Conservation (phyloP, 768 basidiomycete genomes). For the Phaeolepiota aurea region DNA sequence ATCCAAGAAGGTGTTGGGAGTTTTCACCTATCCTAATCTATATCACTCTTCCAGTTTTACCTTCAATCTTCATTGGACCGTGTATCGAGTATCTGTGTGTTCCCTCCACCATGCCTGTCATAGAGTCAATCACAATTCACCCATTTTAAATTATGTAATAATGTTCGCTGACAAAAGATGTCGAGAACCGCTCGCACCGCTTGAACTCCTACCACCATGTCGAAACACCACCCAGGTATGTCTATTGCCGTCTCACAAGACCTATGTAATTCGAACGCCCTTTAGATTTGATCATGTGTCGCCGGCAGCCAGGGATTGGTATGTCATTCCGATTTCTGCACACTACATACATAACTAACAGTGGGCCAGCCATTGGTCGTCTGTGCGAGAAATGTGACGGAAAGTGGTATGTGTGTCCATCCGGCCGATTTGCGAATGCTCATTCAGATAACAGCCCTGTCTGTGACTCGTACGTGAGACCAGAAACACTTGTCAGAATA, state of each 20-base stretch:
- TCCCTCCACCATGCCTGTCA: neutral
- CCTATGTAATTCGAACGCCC: constrained; percentile 6
- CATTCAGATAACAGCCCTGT: constrained; percentile 93
- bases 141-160: neutral
- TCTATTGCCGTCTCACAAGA: neutral
- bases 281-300: constrained; percentile 95
- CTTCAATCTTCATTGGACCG: constrained; percentile 5
- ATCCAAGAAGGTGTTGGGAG: constrained; percentile 93
- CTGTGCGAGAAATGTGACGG: constrained; percentile 99
- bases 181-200: neutral
- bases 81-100: constrained; percentile 2
- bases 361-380: constrained; percentile 78
- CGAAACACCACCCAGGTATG: constrained; percentile 84
- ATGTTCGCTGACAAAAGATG: neutral
- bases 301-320: constrained; percentile 97
- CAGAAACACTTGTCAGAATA: constrained; percentile 94
- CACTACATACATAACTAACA: constrained; percentile 1
- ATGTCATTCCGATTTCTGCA: constrained; percentile 6
- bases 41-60: neutral
- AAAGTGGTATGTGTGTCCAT: constrained; percentile 72
- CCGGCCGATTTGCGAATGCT: too few relatives aligned
- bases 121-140: neutral
- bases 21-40: constrained; percentile 86
- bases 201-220: constrained; percentile 39
- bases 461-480: constrained; percentile 98